Base-by-base conservation (phyloP, 768 basidiomycete genomes). In the Hemileccinum impolitum region DNA sequence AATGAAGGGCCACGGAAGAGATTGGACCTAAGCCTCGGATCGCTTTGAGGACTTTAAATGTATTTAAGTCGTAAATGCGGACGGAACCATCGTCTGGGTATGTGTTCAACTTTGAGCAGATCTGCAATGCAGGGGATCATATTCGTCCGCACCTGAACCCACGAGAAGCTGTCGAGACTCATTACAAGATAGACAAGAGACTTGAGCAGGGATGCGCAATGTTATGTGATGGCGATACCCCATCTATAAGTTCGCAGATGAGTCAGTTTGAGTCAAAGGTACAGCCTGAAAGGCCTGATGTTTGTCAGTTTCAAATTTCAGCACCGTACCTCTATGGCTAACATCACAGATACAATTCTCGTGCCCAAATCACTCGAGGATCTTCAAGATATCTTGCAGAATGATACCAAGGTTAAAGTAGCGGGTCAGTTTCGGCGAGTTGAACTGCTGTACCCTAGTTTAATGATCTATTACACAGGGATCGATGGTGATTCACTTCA, bases 381-480 rank as follows among this genome's bases (percentile, higher is more conserved):
- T 6, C 74, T 96, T 45, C 67, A 75, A 50, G 32, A 59, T 5
- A 61, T 82, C 13, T 71, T 95, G 44, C 49, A 57, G 31, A 3
- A 76, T 58, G 91, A 94, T 64, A 79, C 70, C 62, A 96, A 95
- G 70, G 82, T 97, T 60, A 95, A 96, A 72, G 90, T 97, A 26
- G 94, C 92, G 45, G 94, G 94, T 91, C 44, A 53, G 82, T 69
- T 25, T 17, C 42, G 31, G 39, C 21, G 26, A 31, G 49, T 25
- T 43, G 31, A 48, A 43, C 36, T 36, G n/a, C 5, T 21, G 17
- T 28, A n/a, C 28, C 35, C 17, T n/a, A 7, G 30, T 35, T 31
- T 45, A 21, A 54, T 48, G n/a, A n/a, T 30, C 35, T 38, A 42
- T 45, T 19, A 5, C 36, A 17, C 55, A 80, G 79, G 80, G 14